Percentiles rank a stretch among this genome's conserved stretches.
These are phyloP conservation scores for Baffinella frigidus DNA, from an alignment of 208 protist species.

Conservation along the genomic window DNA sequence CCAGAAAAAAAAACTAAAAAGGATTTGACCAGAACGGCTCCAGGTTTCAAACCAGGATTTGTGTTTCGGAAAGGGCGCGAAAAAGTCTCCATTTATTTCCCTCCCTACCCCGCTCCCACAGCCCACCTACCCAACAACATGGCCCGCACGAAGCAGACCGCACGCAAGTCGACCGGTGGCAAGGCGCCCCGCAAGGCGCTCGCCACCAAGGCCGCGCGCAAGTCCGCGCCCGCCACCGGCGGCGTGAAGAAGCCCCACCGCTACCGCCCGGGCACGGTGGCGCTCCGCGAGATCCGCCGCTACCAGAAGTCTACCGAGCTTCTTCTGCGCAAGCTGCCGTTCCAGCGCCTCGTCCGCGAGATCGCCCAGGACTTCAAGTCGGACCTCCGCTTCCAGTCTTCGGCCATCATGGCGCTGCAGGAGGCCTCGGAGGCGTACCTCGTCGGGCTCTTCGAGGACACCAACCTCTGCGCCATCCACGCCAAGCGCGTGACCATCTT, in stretches of 20 bases:
- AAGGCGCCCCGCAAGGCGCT: slow-evolving; percentile 91
- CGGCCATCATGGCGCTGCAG: slow-evolving; percentile 90
- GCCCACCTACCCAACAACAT: too few relatives aligned
- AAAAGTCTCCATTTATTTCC: too few relatives aligned
- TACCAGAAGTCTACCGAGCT: slow-evolving; percentile 98
- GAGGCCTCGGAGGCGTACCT: slow-evolving; percentile 95
- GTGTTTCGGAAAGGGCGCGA: too few relatives aligned
- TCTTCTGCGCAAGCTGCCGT: slow-evolving; percentile 97
- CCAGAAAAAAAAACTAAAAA: too few relatives aligned
- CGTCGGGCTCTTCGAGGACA: slow-evolving; percentile 85
- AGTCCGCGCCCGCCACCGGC: slow-evolving; percentile 79
- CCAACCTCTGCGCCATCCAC: slow-evolving; percentile 96
- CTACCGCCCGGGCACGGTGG: slow-evolving; percentile 97
- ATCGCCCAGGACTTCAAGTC: slow-evolving; percentile 92
- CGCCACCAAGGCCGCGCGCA: slow-evolving; percentile 92
- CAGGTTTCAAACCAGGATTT: too few relatives aligned
- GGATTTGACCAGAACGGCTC: too few relatives aligned
- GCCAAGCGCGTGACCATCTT: slow-evolving; percentile 97
- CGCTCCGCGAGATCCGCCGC: slow-evolving; percentile 95
- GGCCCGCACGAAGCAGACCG: slow-evolving; percentile 96
- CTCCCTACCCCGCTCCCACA: too few relatives aligned
- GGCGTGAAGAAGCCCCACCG: slow-evolving; percentile 92
- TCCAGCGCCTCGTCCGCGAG: slow-evolving; percentile 98
- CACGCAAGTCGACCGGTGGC: slow-evolving; percentile 92
- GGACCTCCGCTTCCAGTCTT: slow-evolving; percentile 87